Base-by-base conservation (phyloP, 1,139 yeast species). In the Geotrichum phurueaensis region DNA sequence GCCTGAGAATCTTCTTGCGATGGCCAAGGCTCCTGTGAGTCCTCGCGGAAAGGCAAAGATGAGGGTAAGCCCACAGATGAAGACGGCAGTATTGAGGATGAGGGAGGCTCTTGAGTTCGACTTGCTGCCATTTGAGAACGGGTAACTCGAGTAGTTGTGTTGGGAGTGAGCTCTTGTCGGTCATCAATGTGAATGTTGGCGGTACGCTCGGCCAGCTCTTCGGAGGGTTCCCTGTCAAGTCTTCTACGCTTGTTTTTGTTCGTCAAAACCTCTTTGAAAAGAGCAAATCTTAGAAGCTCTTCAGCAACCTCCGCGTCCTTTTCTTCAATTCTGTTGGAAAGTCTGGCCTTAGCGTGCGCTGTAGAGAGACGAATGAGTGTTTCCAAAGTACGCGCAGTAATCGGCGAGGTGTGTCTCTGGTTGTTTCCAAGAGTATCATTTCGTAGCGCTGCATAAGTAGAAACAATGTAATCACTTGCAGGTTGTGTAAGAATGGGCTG, bases 321-420 rank as follows among this genome's bases (percentile, higher is more conserved):
- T 36, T 82, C 82, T 50, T 87, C 90, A 23, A 94, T 86, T 2
- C 83, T 79, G 67, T 83, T 83, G 27, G 96, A 87, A 60, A 94
- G 79, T 68, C 99, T 81, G 15, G 94, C 90, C 72, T 94, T 94
- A 25, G 99, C 99, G 74, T 94, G 99, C 0, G 99, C 99, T 1
- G 98, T 89, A 0, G 98, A 82, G 64, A 94, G 79, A 79, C 99
- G 96, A 73, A 94, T 94, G 68, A 94, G 80, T 0, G 99, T 94
- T 76, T 94, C 99, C 68, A 94, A 79, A 2, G 99, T 95, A 84
- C 99, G 89, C 25, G 99, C 97, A 2, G 99, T 94, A 66, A 95
- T 90, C 49, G 99, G 99, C 0, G 96, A 88, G 2, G 97, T 91
- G 67, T 89, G 85, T 63, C 94, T 82, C 71, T 86, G 89, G 68